Evolutionary conservation across 352 stramenopile species (phyloP), one percentile per base, ranked within the genome.

Genomic region (Phytophthora sp.): DNA sequence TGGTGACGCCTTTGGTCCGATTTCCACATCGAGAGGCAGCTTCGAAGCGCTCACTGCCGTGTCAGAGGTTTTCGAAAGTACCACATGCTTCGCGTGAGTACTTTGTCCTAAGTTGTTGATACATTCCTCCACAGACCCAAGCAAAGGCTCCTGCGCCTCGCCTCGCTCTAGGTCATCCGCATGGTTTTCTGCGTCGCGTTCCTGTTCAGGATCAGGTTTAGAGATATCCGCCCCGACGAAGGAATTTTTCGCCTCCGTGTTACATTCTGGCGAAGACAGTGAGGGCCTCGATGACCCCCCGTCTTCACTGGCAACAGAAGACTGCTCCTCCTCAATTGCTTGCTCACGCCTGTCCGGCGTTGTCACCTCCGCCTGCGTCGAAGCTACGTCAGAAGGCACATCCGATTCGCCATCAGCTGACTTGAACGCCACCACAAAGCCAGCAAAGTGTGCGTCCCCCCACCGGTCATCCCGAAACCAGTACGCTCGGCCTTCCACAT

Each of bases 391-490:
- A 10, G 31, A 10, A 28, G 35, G 32, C 1, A 3, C 35, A 28
- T 46, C 23, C 5, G 37, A 24, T 1, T 4, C 32, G 21, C 18
- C 43, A 24, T 27, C n/a, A n/a, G 9, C 21, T 5, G 61, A 31
- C 31, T 50, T 18, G 12, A 75, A 72, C 4, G 28, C 49, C 6
- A 61, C 30, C 7, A 69, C 42, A 56, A 63, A 65, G 10, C 56
- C 61, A 17, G 44, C n/a, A 30, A 70, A 69, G 1, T 37, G 31
- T 46, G 54, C 44, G 24, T 79, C 65, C 15, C 32, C 54, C 48
- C 57, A 48, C 48, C 35, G 43, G 41, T 54, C 57, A 49, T 75
- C 62, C 27, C 76, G 45, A 43, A 74, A 66, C 74, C 73, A 77
- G 38, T 67, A 82, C 2, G 59, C 30, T 11, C 50, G 48, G 6